These are phyloP conservation scores for Nepenthes mirabilis DNA, from an alignment of 148 eudicot genomes.

Conservation along the genomic window DNA sequence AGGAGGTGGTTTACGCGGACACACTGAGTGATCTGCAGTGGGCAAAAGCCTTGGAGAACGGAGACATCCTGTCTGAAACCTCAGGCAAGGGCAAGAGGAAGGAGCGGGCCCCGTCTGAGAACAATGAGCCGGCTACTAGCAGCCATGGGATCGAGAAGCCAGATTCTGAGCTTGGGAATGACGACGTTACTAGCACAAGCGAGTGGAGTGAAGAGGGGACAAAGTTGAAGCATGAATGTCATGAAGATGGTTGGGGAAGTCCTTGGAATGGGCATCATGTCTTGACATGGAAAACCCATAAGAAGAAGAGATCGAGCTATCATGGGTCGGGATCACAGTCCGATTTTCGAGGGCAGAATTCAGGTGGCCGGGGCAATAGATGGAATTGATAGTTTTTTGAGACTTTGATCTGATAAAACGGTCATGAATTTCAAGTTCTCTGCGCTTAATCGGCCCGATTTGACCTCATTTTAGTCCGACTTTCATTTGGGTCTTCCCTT, in stretches of 20 bases:
- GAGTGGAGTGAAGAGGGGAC: slow-evolving; percentile 49
- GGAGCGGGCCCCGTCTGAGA: slow-evolving; percentile 19
- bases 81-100: slow-evolving; percentile 33
- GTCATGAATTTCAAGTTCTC: no score
- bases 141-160: slow-evolving; percentile 19
- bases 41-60: slow-evolving; percentile 74
- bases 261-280: slow-evolving; percentile 23
- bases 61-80: slow-evolving; percentile 26
- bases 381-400: slow-evolving; percentile 5
- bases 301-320: slow-evolving; percentile 69
- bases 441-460: no score
- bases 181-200: slow-evolving; percentile 28
- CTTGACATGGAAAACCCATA: slow-evolving; percentile 68
- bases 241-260: slow-evolving; percentile 16
- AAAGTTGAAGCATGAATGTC: slow-evolving; percentile 33
- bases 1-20: slow-evolving; percentile 79
- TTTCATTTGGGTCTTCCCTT: no score
- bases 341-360: slow-evolving; percentile 20
- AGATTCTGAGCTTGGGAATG: slow-evolving; percentile 27
- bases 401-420: no score
- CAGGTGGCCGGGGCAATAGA: slow-evolving; percentile 11
- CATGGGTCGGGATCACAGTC: slow-evolving; percentile 15
- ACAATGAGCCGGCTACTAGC: slow-evolving; percentile 9
- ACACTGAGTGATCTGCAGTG: slow-evolving; percentile 60
- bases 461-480: no score